phyloP scores from a whole-genome alignment of 768 basidiomycete genomes.

The Tricholoma flavovirens region DNA sequence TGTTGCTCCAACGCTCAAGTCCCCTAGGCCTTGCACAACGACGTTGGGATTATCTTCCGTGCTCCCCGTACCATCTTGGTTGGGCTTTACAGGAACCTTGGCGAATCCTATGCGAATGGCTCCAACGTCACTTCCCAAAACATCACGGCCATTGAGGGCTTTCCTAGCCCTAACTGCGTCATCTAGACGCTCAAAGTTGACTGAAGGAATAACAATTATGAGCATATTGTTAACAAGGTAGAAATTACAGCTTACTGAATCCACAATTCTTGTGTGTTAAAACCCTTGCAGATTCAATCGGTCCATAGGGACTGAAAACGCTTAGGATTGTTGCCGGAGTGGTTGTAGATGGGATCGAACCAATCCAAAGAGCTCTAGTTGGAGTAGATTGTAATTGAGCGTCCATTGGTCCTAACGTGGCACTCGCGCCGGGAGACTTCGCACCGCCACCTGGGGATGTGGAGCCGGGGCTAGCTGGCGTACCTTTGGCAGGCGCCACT shows the following conservation, averaged over 20 bases:
- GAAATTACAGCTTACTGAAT: conserved; percentile 52
- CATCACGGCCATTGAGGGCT: conserved; percentile 92
- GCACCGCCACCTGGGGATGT: conserved; percentile 52
- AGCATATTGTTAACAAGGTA: conserved; percentile 4
- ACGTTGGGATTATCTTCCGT: conserved; percentile 61
- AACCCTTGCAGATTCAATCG: conserved; percentile 94
- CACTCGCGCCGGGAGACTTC: conserved; percentile 43
- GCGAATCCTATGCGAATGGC: conserved; percentile 97
- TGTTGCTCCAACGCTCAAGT: conserved; percentile 80
- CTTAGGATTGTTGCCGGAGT: conserved; percentile 92
- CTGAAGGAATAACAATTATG: conserved; percentile 30
- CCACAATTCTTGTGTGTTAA: conserved; percentile 97
- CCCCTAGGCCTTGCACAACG: conserved; percentile 76
- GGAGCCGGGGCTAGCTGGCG: conserved; percentile 55
- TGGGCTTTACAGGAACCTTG: conserved; percentile 90
- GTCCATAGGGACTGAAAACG: conserved; percentile 95
- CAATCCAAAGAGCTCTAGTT: conserved; percentile 95
- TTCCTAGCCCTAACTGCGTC: conserved; percentile 95
- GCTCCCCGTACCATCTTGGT: conserved; percentile 53
- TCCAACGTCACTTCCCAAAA: conserved; percentile 93
- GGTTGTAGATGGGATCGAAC: conserved; percentile 92
- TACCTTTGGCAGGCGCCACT: conserved; percentile 79
- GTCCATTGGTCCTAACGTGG: conserved; percentile 65
- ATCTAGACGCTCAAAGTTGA: conserved; percentile 96
- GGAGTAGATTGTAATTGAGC: conserved; percentile 87